Evolutionary conservation across 768 basidiomycete genomes (phyloP).

Genomic region (Lentinula sp.): DNA sequence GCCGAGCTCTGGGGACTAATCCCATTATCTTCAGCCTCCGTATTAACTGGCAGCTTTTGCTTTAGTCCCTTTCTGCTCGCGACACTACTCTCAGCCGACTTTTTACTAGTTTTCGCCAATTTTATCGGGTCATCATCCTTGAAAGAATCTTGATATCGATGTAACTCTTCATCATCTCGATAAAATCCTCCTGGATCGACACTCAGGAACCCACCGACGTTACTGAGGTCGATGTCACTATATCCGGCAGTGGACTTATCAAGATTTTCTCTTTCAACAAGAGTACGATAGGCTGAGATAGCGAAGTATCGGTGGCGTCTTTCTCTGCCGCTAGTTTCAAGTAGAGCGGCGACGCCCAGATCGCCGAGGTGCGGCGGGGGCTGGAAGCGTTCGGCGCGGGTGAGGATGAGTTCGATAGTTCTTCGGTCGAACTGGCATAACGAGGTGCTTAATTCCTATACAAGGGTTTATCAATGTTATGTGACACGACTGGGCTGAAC

Average conservation of each 20-base stretch:
- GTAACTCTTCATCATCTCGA: slow-evolving; percentile 31
- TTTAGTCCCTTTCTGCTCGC: slow-evolving; percentile 35
- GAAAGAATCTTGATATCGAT: slow-evolving; percentile 44
- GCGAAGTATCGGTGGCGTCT: slow-evolving; percentile 85
- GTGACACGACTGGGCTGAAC: slow-evolving; percentile 7
- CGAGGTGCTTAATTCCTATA: slow-evolving; percentile 56
- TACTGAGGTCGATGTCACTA: slow-evolving; percentile 38
- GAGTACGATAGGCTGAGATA: slow-evolving; percentile 54
- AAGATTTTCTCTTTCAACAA: slow-evolving; percentile 62
- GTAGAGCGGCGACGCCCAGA: slow-evolving; percentile 60
- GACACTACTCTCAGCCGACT: slow-evolving; percentile 45
- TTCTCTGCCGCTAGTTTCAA: slow-evolving; percentile 83
- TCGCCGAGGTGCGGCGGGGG: slow-evolving; percentile 72
- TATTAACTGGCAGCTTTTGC: neutral
- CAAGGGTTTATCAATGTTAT: neutral
- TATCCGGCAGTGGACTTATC: slow-evolving; percentile 42
- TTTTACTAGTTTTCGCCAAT: slow-evolving; percentile 19
- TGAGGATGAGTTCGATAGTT: slow-evolving; percentile 76
- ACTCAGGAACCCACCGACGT: slow-evolving; percentile 49
- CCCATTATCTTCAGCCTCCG: slow-evolving; percentile 8
- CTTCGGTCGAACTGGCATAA: slow-evolving; percentile 74
- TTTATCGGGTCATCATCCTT: slow-evolving; percentile 26
- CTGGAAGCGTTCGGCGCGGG: slow-evolving; percentile 54
- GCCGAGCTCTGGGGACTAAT: neutral
- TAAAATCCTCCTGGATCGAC: slow-evolving; percentile 52